Evolutionary conservation across 179 eudicot species (phyloP).

Genomic region (Beta corolliflora): DNA sequence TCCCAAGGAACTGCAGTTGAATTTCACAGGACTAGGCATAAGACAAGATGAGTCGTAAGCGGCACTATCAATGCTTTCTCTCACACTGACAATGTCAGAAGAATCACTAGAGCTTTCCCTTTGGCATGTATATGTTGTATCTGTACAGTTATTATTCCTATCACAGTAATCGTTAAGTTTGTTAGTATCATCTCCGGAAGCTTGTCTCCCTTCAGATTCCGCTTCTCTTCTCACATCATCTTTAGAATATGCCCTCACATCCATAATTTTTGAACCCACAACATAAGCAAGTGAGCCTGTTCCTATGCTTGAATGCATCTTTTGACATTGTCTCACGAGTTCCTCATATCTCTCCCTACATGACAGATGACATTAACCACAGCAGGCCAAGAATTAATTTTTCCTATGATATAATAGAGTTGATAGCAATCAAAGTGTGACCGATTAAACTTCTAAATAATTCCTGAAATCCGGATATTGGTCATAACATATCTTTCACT

Average conservation of each 20-base stretch:
- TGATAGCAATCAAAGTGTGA: neutral
- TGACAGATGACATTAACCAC: conserved; percentile 7
- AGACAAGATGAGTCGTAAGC: conserved; percentile 64
- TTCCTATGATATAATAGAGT: neutral
- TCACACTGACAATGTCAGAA: conserved; percentile 64
- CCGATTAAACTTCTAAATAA: neutral
- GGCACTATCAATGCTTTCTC: conserved; percentile 64
- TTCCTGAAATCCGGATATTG: neutral
- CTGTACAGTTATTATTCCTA: conserved; percentile 58
- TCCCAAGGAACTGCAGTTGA: conserved; percentile 41
- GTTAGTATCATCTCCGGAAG: conserved; percentile 47
- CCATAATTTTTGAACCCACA: conserved; percentile 98
- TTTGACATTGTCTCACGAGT: conserved; percentile 82
- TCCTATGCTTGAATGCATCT: conserved; percentile 97
- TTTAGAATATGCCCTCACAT: conserved; percentile 76
- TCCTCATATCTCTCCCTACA: conserved; percentile 89
- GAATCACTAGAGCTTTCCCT: conserved; percentile 77
- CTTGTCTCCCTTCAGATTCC: conserved; percentile 46
- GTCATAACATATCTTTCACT: neutral
- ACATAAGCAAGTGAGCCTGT: conserved; percentile 93
- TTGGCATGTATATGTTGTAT: conserved; percentile 51
- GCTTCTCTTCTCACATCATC: conserved; percentile 60
- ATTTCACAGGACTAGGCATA: conserved; percentile 51
- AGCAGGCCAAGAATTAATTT: conserved; percentile 5
- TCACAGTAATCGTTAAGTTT: conserved; percentile 42